Conservation (phyloP, 345 rosid species). For the Arabidopsis suecica region DNA sequence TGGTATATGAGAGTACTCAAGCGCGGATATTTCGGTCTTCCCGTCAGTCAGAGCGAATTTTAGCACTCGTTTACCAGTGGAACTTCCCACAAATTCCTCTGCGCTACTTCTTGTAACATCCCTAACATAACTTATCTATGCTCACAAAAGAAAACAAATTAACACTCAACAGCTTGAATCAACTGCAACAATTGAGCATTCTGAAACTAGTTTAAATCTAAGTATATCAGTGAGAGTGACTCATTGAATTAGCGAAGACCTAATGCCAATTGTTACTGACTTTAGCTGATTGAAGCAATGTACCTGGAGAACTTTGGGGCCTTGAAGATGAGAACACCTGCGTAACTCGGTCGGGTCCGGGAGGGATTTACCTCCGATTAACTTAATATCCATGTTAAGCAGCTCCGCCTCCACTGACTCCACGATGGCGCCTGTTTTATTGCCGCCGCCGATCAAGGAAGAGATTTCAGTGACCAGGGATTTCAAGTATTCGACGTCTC, state of each 20-base stretch:
- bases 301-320: conserved; percentile 88
- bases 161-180: not conserved
- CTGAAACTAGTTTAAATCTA: not conserved
- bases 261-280: not conserved
- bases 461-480: conserved; percentile 48
- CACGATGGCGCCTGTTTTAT: conserved; percentile 50
- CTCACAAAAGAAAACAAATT: conserved; percentile 17
- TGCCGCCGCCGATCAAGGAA: conserved; percentile 56
- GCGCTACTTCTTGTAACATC: conserved; percentile 76
- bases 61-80: conserved; percentile 61
- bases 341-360: conserved; percentile 57
- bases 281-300: conserved; percentile 8
- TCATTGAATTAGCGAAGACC: conserved; percentile 3
- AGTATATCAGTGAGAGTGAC: not conserved
- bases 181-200: too few relatives aligned
- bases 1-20: conserved; percentile 70
- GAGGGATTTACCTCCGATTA: conserved; percentile 70
- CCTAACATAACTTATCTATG: conserved; percentile 67
- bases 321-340: conserved; percentile 61
- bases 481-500: conserved; percentile 52
- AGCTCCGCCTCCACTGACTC: conserved; percentile 74
- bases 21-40: conserved; percentile 64
- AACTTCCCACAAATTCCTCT: conserved; percentile 57
- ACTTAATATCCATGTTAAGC: conserved; percentile 70
- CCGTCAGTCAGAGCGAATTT: conserved; percentile 77